Percentiles rank a stretch among this genome's conserved stretches.
phyloP scores from a whole-genome alignment of 75 land plant genomes.

The Pinus albicaulis region DNA sequence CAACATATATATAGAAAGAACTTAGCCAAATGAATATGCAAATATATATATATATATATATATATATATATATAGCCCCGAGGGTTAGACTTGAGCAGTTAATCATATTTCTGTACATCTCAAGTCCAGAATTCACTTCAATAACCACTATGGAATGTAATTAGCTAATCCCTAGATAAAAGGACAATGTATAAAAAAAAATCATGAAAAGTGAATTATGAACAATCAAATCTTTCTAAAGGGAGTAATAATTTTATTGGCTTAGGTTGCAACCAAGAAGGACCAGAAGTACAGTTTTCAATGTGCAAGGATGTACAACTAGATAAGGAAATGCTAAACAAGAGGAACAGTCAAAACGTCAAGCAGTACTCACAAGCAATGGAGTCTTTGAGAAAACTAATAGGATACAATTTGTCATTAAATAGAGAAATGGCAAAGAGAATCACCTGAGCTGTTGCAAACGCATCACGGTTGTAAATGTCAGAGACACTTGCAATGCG shows the following conservation, averaged over 20 bases:
- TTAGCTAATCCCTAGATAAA: not conserved
- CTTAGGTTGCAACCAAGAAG: not conserved
- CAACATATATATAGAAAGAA: too few species aligned
- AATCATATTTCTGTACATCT: not conserved
- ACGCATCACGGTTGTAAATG: conserved; percentile 24
- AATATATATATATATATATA: not conserved
- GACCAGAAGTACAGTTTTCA: not conserved
- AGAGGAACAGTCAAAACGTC: too few species aligned
- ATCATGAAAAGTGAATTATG: not conserved
- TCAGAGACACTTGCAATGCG: conserved; percentile 13
- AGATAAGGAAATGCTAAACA: too few species aligned
- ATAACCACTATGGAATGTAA: not conserved
- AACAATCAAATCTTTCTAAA: not conserved
- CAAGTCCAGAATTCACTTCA: not conserved
- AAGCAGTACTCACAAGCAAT: too few species aligned
- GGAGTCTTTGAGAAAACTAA: too few species aligned
- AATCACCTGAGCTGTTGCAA: conserved; percentile 29
- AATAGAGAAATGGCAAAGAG: not conserved
- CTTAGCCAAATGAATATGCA: too few species aligned
- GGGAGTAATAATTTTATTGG: not conserved
- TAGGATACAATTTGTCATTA: too few species aligned
- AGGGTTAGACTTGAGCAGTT: too few species aligned
- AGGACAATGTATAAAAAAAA: not conserved
- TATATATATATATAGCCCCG: not conserved
- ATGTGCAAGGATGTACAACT: not conserved